phyloP scores from a whole-genome alignment of 2,329 filamentous ascomycete species.

The Chaetomium globosum region DNA sequence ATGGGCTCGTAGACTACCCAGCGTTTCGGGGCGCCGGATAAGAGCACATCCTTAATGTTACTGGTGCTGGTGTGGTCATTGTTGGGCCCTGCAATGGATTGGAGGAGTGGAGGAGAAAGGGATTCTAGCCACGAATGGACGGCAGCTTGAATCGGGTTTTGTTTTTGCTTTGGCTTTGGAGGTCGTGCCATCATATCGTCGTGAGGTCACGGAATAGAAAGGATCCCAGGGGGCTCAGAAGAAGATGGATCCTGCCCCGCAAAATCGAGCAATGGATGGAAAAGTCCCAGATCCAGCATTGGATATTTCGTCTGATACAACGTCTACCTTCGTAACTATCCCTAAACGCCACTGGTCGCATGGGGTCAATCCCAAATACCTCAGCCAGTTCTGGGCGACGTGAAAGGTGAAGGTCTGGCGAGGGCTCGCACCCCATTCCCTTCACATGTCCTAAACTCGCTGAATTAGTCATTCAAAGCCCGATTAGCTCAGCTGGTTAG shows the following conservation, averaged over 20 bases:
- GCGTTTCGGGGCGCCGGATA: slow-evolving; percentile 54
- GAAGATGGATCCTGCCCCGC: neutral
- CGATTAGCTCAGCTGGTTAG: slow-evolving; percentile 32
- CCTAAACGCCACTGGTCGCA: neutral
- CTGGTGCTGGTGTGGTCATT: slow-evolving; percentile 1
- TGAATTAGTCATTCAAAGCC: slow-evolving; percentile 13
- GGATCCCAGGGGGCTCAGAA: neutral
- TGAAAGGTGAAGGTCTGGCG: neutral
- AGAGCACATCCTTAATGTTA: slow-evolving; percentile 38
- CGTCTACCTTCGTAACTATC: neutral
- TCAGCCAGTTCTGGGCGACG: neutral
- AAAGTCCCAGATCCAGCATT: neutral
- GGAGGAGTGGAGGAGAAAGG: slow-evolving; percentile 32
- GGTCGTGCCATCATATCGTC: slow-evolving; percentile 13
- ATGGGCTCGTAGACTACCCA: slow-evolving; percentile 65
- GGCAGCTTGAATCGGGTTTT: slow-evolving; percentile 44
- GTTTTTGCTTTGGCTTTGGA: slow-evolving; percentile 41
- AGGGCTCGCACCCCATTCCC: neutral
- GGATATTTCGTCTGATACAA: neutral
- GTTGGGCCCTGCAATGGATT: slow-evolving; percentile 29
- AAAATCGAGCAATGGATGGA: neutral
- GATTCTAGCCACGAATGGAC: slow-evolving; percentile 44
- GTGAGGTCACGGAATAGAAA: neutral
- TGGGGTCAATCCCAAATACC: neutral
- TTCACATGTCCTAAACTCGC: neutral